A percentile compares a stretch with the other conserved stretches of the same genome.
Conservation (phyloP, 129 eudicot genomes). For the Calendula officinalis region DNA sequence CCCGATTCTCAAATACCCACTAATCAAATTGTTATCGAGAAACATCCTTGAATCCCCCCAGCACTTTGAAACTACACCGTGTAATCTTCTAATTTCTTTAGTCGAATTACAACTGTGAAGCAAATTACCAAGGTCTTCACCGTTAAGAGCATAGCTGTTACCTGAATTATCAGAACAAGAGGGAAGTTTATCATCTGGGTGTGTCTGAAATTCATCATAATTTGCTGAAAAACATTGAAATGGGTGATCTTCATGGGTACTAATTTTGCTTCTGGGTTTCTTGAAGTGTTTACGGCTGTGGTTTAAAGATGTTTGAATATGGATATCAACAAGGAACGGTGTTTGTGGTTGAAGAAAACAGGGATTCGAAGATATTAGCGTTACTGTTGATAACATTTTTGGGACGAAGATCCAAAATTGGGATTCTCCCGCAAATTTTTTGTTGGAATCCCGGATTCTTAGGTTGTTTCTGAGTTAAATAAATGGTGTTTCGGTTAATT, state of each 20-base stretch:
- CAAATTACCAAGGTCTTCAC: conserved; percentile 30
- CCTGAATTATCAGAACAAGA: conserved; percentile 15
- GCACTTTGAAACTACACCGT: conserved; percentile 42
- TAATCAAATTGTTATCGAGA: conserved; percentile 64
- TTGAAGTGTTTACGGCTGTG: conserved; percentile 15
- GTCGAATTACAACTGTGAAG: conserved; percentile 45
- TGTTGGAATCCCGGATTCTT: conserved; percentile 9
- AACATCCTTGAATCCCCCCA: conserved; percentile 26
- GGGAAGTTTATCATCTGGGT: conserved; percentile 27
- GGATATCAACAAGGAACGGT: not conserved
- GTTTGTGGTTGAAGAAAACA: not conserved
- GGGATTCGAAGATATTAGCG: not conserved
- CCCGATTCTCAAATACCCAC: conserved; percentile 50
- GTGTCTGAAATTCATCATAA: not conserved
- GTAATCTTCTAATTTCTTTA: conserved; percentile 43
- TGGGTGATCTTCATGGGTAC: conserved; percentile 12
- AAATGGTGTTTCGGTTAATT: too few relatives aligned
- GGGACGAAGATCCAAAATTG: conserved; percentile 3
- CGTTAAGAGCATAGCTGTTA: conserved; percentile 6
- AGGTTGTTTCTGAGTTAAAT: not conserved
- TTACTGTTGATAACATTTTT: not conserved
- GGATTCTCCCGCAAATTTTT: conserved; percentile 18
- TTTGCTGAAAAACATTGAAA: conserved; percentile 10
- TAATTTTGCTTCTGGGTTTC: conserved; percentile 14
- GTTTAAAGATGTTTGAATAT: not conserved